These are phyloP conservation scores for Tricholoma terreum DNA, from an alignment of 768 basidiomycete species.

Conservation along the genomic window DNA sequence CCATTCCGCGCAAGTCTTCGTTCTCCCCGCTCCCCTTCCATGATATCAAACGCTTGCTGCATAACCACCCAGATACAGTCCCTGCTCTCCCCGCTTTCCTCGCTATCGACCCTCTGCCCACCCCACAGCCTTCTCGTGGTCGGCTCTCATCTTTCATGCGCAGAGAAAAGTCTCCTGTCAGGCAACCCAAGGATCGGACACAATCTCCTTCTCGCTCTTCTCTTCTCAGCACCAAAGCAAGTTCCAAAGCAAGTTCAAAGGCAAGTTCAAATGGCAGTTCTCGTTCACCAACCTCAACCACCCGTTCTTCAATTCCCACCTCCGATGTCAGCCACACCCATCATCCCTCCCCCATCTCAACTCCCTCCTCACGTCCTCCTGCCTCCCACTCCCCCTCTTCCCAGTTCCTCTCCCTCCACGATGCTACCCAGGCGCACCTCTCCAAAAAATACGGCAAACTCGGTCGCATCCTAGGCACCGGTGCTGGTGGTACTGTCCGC, in stretches of 20 bases:
- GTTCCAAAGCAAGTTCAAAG: conserved; percentile 14
- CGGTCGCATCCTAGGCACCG: conserved; percentile 92
- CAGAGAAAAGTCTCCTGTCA: conserved; percentile 31
- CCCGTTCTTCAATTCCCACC: conserved; percentile 9
- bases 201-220: conserved; percentile 29
- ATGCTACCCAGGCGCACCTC: conserved; percentile 86
- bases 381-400: conserved; percentile 35
- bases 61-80: conserved; percentile 58
- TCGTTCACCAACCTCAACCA: conserved; percentile 19
- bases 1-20: conserved; percentile 13
- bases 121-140: conserved; percentile 18
- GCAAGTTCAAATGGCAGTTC: conserved; percentile 16
- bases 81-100: conserved; percentile 15
- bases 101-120: conserved; percentile 5
- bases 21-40: conserved; percentile 71
- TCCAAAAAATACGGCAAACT: conserved; percentile 99
- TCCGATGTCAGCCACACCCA: conserved; percentile 15
- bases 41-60: conserved; percentile 93
- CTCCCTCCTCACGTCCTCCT: conserved; percentile 8
- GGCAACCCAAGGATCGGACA: conserved; percentile 45
- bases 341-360: conserved; percentile 21
- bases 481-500: conserved; percentile 97
- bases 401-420: conserved; percentile 52
- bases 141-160: conserved; percentile 27
- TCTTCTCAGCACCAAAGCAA: conserved; percentile 7